These are phyloP conservation scores for Suhomyces faveliae DNA, from an alignment of 805 yeast genomes.

Conservation along the genomic window DNA sequence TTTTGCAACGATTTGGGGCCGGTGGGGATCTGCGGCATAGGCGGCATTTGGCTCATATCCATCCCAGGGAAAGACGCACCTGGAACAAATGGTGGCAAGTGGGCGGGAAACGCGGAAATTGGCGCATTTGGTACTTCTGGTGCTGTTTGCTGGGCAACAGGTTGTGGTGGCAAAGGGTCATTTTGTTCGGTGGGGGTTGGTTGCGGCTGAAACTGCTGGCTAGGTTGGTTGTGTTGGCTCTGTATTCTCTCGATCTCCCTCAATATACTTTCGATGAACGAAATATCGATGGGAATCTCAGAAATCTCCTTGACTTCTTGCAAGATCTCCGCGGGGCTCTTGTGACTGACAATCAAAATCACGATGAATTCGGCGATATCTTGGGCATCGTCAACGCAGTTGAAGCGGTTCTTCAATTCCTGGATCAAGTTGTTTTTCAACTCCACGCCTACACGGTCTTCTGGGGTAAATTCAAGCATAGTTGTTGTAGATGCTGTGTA, in stretches of 20 bases:
- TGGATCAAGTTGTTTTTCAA: conserved; percentile 33
- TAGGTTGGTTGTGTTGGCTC: conserved; percentile 7
- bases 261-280: conserved; percentile 56
- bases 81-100: not conserved
- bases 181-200: conserved; percentile 8
- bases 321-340: conserved; percentile 58
- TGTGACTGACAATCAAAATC: conserved; percentile 67
- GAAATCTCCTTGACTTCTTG: conserved; percentile 60
- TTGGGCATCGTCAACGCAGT: conserved; percentile 40
- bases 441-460: conserved; percentile 38
- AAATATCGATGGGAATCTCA: conserved; percentile 57
- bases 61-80: not conserved
- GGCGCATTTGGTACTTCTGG: conserved; percentile 3
- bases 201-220: conserved; percentile 13
- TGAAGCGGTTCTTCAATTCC: conserved; percentile 35
- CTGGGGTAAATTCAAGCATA: conserved; percentile 31
- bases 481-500: conserved; percentile 10
- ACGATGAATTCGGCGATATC: conserved; percentile 74
- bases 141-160: conserved; percentile 9
- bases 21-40: conserved; percentile 6
- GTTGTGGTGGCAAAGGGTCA: conserved; percentile 5
- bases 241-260: conserved; percentile 49
- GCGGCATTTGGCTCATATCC: conserved; percentile 1
- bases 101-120: conserved; percentile 1
- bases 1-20: conserved; percentile 13